Conservation (phyloP, 441 rosid genomes). For the Raphanus hybrid region DNA sequence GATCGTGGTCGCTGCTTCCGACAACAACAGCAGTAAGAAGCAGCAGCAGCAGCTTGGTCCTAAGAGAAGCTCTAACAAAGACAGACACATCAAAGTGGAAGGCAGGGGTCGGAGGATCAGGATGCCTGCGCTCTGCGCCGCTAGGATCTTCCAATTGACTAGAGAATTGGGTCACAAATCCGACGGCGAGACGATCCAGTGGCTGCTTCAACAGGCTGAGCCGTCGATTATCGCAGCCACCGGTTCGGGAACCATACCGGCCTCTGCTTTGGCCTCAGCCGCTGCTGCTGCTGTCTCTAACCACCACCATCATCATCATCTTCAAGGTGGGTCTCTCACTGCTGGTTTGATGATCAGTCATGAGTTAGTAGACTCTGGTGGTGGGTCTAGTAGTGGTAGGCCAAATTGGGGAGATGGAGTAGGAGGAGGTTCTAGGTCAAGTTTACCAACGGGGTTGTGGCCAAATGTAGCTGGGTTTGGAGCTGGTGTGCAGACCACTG, state of each 20-base stretch:
- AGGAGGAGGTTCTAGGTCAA: slow-evolving; percentile 64
- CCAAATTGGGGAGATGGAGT: slow-evolving; percentile 64
- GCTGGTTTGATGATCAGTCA: slow-evolving; percentile 63
- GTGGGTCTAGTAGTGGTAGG: slow-evolving; percentile 61
- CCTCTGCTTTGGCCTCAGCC: slow-evolving; percentile 73
- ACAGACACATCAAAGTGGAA: slow-evolving; percentile 94
- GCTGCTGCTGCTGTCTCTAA: slow-evolving; percentile 59
- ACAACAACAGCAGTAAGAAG: slow-evolving; percentile 57
- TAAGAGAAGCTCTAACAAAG: slow-evolving; percentile 92
- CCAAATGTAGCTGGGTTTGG: slow-evolving; percentile 73
- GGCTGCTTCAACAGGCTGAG: slow-evolving; percentile 93
- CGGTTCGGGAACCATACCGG: slow-evolving; percentile 92
- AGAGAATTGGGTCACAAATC: slow-evolving; percentile 98
- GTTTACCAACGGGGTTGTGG: slow-evolving; percentile 67
- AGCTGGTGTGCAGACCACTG: slow-evolving; percentile 50
- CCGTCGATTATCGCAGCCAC: slow-evolving; percentile 93
- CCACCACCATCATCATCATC: slow-evolving; percentile 52
- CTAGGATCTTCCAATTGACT: slow-evolving; percentile 92
- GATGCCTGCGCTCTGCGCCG: slow-evolving; percentile 98
- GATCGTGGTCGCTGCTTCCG: slow-evolving; percentile 67
- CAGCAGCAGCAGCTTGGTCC: slow-evolving; percentile 68
- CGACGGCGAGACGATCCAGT: slow-evolving; percentile 95
- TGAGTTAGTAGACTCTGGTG: slow-evolving; percentile 47
- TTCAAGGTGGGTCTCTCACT: slow-evolving; percentile 58
- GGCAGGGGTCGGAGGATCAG: slow-evolving; percentile 93